Percentiles rank a stretch among this genome's conserved stretches.
Conservation (phyloP, 2,329 filamentous ascomycete species). For the Hypoxylon sp. region DNA sequence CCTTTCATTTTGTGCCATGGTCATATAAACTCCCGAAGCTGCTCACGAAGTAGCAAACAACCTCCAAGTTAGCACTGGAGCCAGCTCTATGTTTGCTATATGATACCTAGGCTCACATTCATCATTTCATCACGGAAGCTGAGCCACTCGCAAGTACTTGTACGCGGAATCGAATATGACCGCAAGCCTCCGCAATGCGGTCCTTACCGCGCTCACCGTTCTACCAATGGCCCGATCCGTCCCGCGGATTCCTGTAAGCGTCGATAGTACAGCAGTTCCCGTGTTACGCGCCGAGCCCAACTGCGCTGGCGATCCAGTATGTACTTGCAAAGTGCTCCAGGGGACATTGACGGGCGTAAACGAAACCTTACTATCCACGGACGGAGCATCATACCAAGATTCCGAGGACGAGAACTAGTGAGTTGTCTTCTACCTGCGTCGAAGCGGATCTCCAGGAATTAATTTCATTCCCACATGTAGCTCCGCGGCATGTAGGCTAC, state of each 20-base stretch:
- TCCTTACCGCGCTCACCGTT: constrained; percentile 27
- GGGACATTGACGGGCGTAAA: constrained; percentile 27
- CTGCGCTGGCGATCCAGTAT: constrained; percentile 22
- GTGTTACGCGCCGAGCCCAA: constrained; percentile 15
- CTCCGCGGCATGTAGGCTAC: constrained; percentile 40
- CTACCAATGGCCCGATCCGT: constrained; percentile 23
- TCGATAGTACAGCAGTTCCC: constrained; percentile 4
- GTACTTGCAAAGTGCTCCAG: constrained; percentile 37
- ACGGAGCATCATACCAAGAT: constrained; percentile 34
- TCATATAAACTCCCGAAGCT: constrained; percentile 21
- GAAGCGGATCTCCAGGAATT: not conserved
- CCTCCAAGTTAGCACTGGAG: not conserved
- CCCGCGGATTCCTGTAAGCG: constrained; percentile 9
- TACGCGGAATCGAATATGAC: constrained; percentile 24
- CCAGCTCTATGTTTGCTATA: constrained; percentile 7
- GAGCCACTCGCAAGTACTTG: not conserved
- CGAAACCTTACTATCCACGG: constrained; percentile 33
- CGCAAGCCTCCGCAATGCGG: constrained; percentile 29
- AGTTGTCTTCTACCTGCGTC: constrained; percentile 3
- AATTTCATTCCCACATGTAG: constrained; percentile 26
- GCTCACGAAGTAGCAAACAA: constrained; percentile 12
- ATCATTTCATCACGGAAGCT: not conserved
- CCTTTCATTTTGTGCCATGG: constrained; percentile 12
- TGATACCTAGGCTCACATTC: constrained; percentile 7
- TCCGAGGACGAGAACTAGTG: constrained; percentile 43